phyloP scores from a whole-genome alignment of 1,139 yeast genomes.

The Meyerozyma carpophila region DNA sequence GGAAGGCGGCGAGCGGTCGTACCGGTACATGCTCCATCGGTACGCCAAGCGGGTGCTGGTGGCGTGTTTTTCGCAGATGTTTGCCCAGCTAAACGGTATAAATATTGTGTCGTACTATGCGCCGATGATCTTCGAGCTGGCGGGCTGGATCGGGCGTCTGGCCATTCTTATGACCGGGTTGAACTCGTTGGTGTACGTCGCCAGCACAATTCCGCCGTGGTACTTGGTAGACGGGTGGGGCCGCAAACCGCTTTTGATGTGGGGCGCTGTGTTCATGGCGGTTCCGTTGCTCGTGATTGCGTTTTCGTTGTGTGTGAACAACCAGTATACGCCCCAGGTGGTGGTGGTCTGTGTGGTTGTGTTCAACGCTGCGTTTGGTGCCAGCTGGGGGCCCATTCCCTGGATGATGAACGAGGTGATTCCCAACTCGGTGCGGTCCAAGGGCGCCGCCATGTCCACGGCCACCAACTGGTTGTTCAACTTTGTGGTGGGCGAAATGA shows the following conservation, averaged over 20 bases:
- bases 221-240: constrained; percentile 89
- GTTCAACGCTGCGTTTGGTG: constrained; percentile 83
- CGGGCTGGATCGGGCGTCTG: constrained; percentile 87
- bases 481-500: constrained; percentile 85
- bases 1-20: constrained; percentile 67
- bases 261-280: constrained; percentile 81
- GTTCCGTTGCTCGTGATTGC: constrained; percentile 62
- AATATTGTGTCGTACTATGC: constrained; percentile 91
- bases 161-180: constrained; percentile 94
- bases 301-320: constrained; percentile 55
- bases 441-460: constrained; percentile 87
- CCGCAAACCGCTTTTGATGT: constrained; percentile 69
- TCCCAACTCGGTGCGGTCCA: constrained; percentile 83
- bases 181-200: constrained; percentile 69
- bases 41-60: constrained; percentile 78
- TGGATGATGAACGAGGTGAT: constrained; percentile 92
- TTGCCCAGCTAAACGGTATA: constrained; percentile 91
- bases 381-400: constrained; percentile 92
- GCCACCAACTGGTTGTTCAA: constrained; percentile 96
- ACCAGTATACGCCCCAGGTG: constrained; percentile 57
- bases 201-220: constrained; percentile 88
- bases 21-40: constrained; percentile 54
- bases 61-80: constrained; percentile 86
- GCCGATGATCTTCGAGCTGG: constrained; percentile 88
- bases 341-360: constrained; percentile 75